Conservation (phyloP, 169 alveolate genomes). For the Ichthyophthirius multifiliis region DNA sequence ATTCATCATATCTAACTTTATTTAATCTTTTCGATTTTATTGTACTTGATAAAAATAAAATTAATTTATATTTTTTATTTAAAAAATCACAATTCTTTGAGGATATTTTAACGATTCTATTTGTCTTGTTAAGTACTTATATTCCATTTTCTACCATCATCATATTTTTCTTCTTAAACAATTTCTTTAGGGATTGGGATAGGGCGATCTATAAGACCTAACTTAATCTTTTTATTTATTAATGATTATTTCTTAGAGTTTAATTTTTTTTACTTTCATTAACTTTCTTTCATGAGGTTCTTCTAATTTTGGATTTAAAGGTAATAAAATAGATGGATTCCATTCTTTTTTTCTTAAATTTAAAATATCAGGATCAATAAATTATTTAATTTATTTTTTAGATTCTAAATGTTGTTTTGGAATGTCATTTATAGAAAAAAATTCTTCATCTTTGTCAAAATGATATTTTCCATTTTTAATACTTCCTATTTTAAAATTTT, state of each 20-base stretch:
- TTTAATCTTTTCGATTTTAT: background rate
- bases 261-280: no score
- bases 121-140: constrained; percentile 20
- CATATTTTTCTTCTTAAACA: constrained; percentile 22
- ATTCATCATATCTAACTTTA: constrained; percentile 8
- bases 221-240: constrained; percentile 7
- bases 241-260: background rate
- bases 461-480: background rate
- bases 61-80: no score
- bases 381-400: background rate
- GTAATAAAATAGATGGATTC: no score
- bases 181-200: constrained; percentile 31
- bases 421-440: background rate
- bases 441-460: background rate
- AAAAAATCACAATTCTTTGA: background rate
- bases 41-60: background rate
- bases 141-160: constrained; percentile 41
- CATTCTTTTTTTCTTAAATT: background rate
- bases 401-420: background rate
- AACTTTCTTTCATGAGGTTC: no score
- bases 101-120: background rate
- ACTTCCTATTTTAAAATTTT: background rate
- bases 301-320: no score
- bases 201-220: constrained; percentile 42
- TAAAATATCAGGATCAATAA: background rate